These are phyloP conservation scores for Aspergillus jensenii DNA, from an alignment of 2,329 filamentous ascomycete genomes.

Conservation along the genomic window DNA sequence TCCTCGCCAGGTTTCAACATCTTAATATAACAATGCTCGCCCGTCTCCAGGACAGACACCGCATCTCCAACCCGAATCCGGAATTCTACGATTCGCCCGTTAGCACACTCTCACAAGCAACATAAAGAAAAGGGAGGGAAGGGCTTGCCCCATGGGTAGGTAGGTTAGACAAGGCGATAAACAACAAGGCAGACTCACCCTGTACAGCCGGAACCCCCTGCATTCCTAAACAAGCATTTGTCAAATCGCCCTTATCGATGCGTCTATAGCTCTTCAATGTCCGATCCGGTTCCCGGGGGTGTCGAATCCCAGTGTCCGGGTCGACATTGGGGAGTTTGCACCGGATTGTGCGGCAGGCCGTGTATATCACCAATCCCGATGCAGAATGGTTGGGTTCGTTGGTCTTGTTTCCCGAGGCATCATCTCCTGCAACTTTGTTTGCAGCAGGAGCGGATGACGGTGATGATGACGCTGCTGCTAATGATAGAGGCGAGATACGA, in stretches of 20 bases:
- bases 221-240: slow-evolving; percentile 54
- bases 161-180: background rate
- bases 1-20: slow-evolving; percentile 35
- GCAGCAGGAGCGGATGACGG: background rate
- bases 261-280: slow-evolving; percentile 51
- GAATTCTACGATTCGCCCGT: slow-evolving; percentile 28
- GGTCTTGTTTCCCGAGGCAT: background rate
- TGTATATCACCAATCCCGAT: slow-evolving; percentile 37
- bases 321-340: slow-evolving; percentile 61
- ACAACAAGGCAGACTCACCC: slow-evolving; percentile 18
- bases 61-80: slow-evolving; percentile 39
- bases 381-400: slow-evolving; percentile 9
- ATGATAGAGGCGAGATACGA: background rate
- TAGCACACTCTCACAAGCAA: background rate
- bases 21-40: slow-evolving; percentile 46
- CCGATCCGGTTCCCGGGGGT: slow-evolving; percentile 48
- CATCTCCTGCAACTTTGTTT: slow-evolving; percentile 5
- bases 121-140: background rate
- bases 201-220: slow-evolving; percentile 44
- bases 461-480: background rate
- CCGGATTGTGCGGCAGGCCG: slow-evolving; percentile 58
- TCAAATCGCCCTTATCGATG: slow-evolving; percentile 52
- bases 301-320: slow-evolving; percentile 53
- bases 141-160: background rate
- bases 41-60: slow-evolving; percentile 42